These are phyloP conservation scores for Galeopsis tetrahit DNA, from an alignment of 257 asterid species.

Conservation along the genomic window DNA sequence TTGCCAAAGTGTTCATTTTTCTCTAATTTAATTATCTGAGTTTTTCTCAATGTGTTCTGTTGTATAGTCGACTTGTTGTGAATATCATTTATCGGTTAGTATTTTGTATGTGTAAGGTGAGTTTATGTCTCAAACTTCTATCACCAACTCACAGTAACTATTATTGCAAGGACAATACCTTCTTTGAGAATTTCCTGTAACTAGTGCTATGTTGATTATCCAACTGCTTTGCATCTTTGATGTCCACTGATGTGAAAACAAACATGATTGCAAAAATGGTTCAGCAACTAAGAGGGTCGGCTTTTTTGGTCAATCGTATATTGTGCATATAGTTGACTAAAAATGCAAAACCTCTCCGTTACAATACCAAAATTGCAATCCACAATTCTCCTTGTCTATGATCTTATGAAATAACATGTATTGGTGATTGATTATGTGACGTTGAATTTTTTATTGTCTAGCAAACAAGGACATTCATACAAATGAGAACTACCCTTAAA, in stretches of 20 bases:
- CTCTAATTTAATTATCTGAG: background rate
- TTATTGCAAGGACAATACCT: background rate
- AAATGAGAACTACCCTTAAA: conserved; percentile 88
- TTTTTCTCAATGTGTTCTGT: background rate
- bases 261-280: too few relatives aligned
- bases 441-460: conserved; percentile 36
- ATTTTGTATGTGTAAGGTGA: background rate
- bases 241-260: too few relatives aligned
- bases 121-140: background rate
- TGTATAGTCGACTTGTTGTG: background rate
- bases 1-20: conserved; percentile 8
- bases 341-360: too few relatives aligned
- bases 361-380: too few relatives aligned
- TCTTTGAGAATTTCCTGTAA: background rate
- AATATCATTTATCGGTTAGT: too few relatives aligned
- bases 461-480: conserved; percentile 94
- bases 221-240: too few relatives aligned
- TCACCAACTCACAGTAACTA: background rate
- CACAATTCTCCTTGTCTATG: too few relatives aligned
- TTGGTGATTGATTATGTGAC: conserved; percentile 17
- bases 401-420: background rate
- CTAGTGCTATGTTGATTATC: too few relatives aligned
- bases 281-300: too few relatives aligned
- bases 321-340: too few relatives aligned
- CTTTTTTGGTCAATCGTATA: too few relatives aligned